Base-by-base conservation (phyloP, 2,329 filamentous ascomycete species). In the Metarhizium robertsii region DNA sequence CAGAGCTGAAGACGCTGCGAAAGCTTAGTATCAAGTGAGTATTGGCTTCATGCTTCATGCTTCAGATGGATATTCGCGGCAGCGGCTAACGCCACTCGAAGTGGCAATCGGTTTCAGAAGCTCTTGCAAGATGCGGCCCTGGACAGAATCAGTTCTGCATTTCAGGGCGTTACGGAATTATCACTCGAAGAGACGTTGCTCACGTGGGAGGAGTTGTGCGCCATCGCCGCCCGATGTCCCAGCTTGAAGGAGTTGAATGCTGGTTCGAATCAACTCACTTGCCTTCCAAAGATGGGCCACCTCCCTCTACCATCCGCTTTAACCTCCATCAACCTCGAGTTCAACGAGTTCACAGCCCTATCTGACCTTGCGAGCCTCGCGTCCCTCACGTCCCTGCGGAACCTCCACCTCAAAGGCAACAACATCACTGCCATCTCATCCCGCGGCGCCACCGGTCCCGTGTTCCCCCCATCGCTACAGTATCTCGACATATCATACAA, bases 401-500 rank as follows among this genome's bases (percentile, higher is more conserved):
- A 78, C 53, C 72, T 85, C 0, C 80, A 91, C 53, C 78, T 97
- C 53, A 92, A 95, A 62, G 84, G 85, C 52, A 95, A 95, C 71
- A 77, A 75, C 52, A 88, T 96, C 59, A 72, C 73, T 16, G 65
- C 69, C 16, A 67, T 79, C 29, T 61, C 65, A 6, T 55, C 68
- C 2, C 56, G 64, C 7, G 63, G 60, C 14, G 38, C 49, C 1
- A 34, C 61, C 4, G 61, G 63, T 1, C 72, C 83, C 4, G 63
- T 77, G 7, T 86, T 89, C 62, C 67, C 81, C 3, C 48, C 68
- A 0, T 78, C 69, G 2, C 66, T 90, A 6, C 77, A 77, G 48
- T 87, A 87, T 58, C 71, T 92, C 16, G 88, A 92, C 66, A 67
- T 92, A 18, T 90, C 88, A 1, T 84, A 85, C 68, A 92, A 92